These are phyloP conservation scores for Neurospora sp. DNA, from an alignment of 495 filamentous ascomycete species.

Conservation along the genomic window DNA sequence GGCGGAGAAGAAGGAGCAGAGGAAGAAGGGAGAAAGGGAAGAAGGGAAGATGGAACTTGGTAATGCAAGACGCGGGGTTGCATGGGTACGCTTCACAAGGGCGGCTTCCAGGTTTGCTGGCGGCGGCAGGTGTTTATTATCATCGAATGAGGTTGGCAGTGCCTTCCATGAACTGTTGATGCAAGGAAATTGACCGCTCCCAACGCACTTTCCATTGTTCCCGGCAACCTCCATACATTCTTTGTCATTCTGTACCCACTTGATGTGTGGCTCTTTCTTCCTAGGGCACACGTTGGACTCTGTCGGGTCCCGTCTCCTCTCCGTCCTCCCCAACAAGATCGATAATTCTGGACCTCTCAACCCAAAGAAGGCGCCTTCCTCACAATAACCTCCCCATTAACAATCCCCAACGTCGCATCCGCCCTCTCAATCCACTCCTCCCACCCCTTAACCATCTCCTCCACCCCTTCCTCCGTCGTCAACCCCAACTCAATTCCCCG, in stretches of 20 bases:
- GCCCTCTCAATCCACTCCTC: slow-evolving; percentile 27
- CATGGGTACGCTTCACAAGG: not conserved
- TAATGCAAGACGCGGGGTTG: not conserved
- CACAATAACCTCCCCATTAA: slow-evolving; percentile 35
- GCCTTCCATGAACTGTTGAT: not conserved
- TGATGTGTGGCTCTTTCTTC: no score
- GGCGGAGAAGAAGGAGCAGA: not conserved
- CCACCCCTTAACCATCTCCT: slow-evolving; percentile 35
- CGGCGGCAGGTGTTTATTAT: not conserved
- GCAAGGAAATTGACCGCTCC: not conserved
- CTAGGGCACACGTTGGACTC: no score
- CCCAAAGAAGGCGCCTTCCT: slow-evolving; percentile 7
- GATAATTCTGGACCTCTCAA: no score
- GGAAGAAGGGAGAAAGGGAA: not conserved
- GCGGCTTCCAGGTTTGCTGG: not conserved
- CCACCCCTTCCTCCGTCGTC: slow-evolving; percentile 27
- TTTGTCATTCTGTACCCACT: no score
- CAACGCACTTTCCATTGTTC: not conserved
- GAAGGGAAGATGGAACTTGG: not conserved
- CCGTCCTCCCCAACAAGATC: no score
- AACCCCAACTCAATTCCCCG: slow-evolving; percentile 21
- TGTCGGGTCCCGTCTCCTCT: no score
- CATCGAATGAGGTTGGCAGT: not conserved
- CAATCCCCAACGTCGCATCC: slow-evolving; percentile 26
- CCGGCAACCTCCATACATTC: not conserved